Percentiles rank a stretch among this genome's conserved stretches.
phyloP scores from a whole-genome alignment of 768 basidiomycete genomes.

The Tylopilus intermedius region DNA sequence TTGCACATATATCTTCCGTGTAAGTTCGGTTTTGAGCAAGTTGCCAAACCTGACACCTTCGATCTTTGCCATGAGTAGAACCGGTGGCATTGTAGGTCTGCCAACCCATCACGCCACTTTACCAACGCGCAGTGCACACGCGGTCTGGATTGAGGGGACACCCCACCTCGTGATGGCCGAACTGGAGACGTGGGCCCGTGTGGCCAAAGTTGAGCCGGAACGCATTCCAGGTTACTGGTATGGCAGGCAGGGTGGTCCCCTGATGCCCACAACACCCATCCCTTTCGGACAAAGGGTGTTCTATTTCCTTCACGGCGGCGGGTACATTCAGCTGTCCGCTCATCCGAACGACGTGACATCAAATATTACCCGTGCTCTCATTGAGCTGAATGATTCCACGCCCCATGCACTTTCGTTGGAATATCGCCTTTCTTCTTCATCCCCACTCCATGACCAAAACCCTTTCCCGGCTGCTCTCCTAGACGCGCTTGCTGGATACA shows the following conservation, averaged over 20 bases:
- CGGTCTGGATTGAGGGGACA: conserved; percentile 32
- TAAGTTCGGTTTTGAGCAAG: conserved; percentile 5
- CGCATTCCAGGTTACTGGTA: conserved; percentile 57
- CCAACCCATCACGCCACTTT: conserved; percentile 12
- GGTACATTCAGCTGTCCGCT: conserved; percentile 49
- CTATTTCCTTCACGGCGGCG: conserved; percentile 64
- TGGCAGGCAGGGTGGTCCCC: conserved; percentile 37
- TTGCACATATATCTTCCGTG: conserved; percentile 14
- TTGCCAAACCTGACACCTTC: neutral
- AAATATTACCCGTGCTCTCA: conserved; percentile 41
- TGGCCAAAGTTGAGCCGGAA: conserved; percentile 36
- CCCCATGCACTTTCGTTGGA: conserved; percentile 57
- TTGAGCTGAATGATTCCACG: conserved; percentile 42
- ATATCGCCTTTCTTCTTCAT: conserved; percentile 58
- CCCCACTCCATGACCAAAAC: conserved; percentile 39
- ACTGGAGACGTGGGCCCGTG: conserved; percentile 21
- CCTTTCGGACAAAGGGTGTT: conserved; percentile 51
- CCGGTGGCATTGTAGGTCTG: conserved; percentile 1
- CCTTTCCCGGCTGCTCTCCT: conserved; percentile 75
- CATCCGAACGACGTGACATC: conserved; percentile 50
- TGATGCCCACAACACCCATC: conserved; percentile 33
- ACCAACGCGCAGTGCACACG: conserved; percentile 10
- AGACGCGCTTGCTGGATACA: conserved; percentile 70
- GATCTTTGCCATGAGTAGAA: conserved; percentile 2
- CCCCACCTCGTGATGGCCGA: conserved; percentile 31